A percentile compares a stretch with the other conserved stretches of the same genome.
phyloP scores from a whole-genome alignment of 768 basidiomycete species.

The Lentinula aciculospora region DNA sequence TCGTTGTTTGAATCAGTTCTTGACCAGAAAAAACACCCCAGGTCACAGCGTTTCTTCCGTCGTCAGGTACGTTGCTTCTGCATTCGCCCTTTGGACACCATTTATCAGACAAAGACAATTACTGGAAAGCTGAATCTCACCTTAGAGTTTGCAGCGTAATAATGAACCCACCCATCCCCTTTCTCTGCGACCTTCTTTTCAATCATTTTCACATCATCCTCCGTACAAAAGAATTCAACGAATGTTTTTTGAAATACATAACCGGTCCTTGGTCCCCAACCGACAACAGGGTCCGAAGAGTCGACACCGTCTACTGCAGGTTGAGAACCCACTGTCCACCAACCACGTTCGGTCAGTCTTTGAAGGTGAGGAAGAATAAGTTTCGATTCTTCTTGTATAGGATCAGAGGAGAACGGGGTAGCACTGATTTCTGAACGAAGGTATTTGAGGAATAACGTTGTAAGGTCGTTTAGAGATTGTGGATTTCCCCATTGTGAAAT shows the following conservation, averaged over 20 bases:
- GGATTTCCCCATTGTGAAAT: constrained; percentile 77
- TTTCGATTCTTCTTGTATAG: constrained; percentile 77
- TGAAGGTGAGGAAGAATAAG: constrained; percentile 77
- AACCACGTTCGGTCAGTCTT: constrained; percentile 66
- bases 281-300: constrained; percentile 74
- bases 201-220: constrained; percentile 51
- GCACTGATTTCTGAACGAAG: constrained; percentile 66
- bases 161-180: constrained; percentile 69
- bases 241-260: constrained; percentile 98
- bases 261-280: constrained; percentile 91
- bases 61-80: constrained; percentile 71
- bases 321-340: constrained; percentile 98
- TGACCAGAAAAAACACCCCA: constrained; percentile 99
- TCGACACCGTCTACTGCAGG: constrained; percentile 81
- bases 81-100: constrained; percentile 59
- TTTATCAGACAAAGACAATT: not conserved
- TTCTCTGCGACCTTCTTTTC: constrained; percentile 48
- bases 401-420: constrained; percentile 85
- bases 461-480: constrained; percentile 59
- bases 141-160: constrained; percentile 76
- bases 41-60: constrained; percentile 89
- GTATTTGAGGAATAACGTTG: constrained; percentile 73
- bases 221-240: constrained; percentile 89
- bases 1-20: constrained; percentile 93
- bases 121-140: constrained; percentile 32